These are phyloP conservation scores for Blastobotrys apis DNA, from an alignment of 1,139 yeast genomes.

Conservation along the genomic window DNA sequence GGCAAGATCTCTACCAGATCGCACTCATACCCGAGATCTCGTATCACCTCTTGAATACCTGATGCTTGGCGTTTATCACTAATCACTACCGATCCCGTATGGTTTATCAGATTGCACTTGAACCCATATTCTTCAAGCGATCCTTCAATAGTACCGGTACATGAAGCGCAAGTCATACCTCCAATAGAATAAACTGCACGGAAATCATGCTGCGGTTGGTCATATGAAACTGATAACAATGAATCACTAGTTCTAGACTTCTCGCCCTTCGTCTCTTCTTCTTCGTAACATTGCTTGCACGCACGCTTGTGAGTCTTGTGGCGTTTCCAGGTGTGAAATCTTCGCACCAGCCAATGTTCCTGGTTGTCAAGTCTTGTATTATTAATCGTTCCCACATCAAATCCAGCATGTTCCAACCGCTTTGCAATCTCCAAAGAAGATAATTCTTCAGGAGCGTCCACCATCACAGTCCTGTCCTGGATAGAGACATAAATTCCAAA, in stretches of 20 bases:
- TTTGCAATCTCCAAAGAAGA: constrained; percentile 19
- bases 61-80: constrained; percentile 50
- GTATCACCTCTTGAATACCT: constrained; percentile 43
- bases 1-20: constrained; percentile 58
- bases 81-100: constrained; percentile 33
- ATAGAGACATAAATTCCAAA: constrained; percentile 30
- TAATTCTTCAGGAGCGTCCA: constrained; percentile 20
- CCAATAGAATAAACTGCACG: constrained; percentile 53
- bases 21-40: constrained; percentile 56
- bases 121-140: constrained; percentile 36
- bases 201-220: constrained; percentile 22
- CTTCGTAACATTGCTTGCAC: constrained; percentile 23
- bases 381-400: constrained; percentile 29
- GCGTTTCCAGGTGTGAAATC: constrained; percentile 12
- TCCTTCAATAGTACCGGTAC: constrained; percentile 46
- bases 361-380: constrained; percentile 17
- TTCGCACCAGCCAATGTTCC: constrained; percentile 16
- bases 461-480: constrained; percentile 30
- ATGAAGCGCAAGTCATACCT: constrained; percentile 67
- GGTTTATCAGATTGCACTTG: constrained; percentile 36
- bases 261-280: constrained; percentile 8
- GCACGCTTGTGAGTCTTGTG: constrained; percentile 16
- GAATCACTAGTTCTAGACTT: constrained; percentile 6
- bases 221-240: neutral
- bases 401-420: constrained; percentile 30